Evolutionary conservation across 108 stramenopile species (phyloP), one percentile per base, ranked within the genome.

Genomic region (Seminavis robusta): DNA sequence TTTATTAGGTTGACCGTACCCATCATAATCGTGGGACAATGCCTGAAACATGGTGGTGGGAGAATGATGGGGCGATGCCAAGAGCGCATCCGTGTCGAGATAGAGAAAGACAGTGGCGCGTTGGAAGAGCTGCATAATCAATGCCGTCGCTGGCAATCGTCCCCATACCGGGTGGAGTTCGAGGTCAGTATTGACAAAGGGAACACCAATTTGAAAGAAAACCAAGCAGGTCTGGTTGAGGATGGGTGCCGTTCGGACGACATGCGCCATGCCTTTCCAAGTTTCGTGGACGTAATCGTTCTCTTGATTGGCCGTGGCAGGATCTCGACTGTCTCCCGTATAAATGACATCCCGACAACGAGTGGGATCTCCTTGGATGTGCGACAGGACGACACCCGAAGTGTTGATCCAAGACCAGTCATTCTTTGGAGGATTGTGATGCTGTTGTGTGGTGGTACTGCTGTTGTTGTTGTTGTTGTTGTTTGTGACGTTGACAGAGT

Each of bases 11-110:
- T 56, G 11, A 15, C 65, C 56, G 24, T 58, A 58, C 30, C 56
- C 65, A 66, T 66, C 65, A 50, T 36, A 59, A n/a, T n/a, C n/a
- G n/a, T n/a, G n/a, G 0, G 65, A 46, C 13, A 66, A 38, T 29
- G 11, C 21, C 6, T 50, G 10, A 29, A 49, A 66, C 65, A 66
- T 66, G 2, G 30, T 16, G 2, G 48, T 39, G 7, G 57, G 56
- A 1, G 29, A 58, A 3, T 50, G 39, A 20, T 40, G 21, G 10
- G 56, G 31, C 28, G 33, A 58, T 13, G 65, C 40, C 10, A 66
- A 30, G 7, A 50, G 27, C 26, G 65, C 56, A 58, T 66, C 65
- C 2, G 56, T 27, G 47, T 66, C 65, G 56, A 66, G 28, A 32
- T 66, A 66, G 7, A 66, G 36, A 46, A 66, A 47, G 28, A 48